A percentile compares a stretch with the other conserved stretches of the same genome.
phyloP scores from a whole-genome alignment of 805 yeast genomes.

The Nakazawaea laoshanensis region DNA sequence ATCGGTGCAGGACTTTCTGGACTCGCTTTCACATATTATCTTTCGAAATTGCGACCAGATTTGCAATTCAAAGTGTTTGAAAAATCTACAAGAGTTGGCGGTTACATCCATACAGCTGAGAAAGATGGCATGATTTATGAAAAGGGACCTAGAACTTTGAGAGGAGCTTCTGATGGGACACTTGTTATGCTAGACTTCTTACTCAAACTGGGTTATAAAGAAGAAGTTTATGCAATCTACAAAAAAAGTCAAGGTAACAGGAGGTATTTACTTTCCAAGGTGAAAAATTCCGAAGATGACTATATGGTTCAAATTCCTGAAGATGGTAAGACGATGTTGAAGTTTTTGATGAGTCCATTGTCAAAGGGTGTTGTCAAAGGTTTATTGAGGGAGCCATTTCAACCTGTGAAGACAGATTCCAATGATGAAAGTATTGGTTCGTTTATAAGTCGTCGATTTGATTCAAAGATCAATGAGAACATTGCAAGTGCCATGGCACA shows the following conservation, averaged over 20 bases:
- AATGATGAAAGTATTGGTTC: conserved; percentile 67
- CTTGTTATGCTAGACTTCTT: conserved; percentile 57
- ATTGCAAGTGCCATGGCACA: conserved; percentile 75
- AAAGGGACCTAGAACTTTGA: conserved; percentile 84
- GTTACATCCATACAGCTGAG: conserved; percentile 59
- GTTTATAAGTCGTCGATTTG: conserved; percentile 66
- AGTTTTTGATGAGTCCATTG: conserved; percentile 31
- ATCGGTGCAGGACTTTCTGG: conserved; percentile 91
- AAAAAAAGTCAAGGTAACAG: conserved; percentile 55
- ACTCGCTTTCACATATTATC: conserved; percentile 60
- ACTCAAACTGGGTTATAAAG: conserved; percentile 33
- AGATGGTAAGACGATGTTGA: conserved; percentile 23
- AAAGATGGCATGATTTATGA: conserved; percentile 40
- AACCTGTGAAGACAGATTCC: conserved; percentile 16
- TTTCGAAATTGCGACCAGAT: conserved; percentile 72
- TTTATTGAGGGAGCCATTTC: conserved; percentile 43
- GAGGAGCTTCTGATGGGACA: conserved; percentile 79
- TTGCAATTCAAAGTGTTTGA: conserved; percentile 58
- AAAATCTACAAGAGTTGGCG: conserved; percentile 50
- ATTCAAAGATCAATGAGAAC: conserved; percentile 41
- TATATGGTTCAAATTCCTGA: conserved; percentile 49
- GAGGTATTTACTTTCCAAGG: conserved; percentile 49
- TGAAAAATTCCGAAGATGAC: conserved; percentile 17
- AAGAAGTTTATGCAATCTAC: conserved; percentile 52
- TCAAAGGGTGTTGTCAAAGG: conserved; percentile 36